Evolutionary conservation across 352 stramenopile species (phyloP).

Genomic region (Phytophthora kernoviae): DNA sequence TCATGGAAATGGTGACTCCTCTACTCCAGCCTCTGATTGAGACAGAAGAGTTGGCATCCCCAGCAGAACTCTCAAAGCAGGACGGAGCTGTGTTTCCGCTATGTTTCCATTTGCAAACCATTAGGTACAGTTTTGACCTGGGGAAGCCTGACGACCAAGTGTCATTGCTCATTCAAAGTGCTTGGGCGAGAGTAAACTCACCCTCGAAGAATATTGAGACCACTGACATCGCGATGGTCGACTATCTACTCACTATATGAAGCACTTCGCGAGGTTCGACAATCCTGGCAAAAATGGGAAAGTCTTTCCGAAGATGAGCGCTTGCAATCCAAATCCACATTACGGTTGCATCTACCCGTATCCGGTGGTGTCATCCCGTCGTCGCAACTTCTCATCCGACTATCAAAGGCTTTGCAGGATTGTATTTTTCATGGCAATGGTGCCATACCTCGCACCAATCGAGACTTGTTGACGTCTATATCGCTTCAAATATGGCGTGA

Average conservation of each 20-base stretch:
- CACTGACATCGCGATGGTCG: slow-evolving; percentile 11
- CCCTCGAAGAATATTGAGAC: neutral
- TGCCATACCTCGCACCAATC: slow-evolving; percentile 25
- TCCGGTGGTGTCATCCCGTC: slow-evolving; percentile 15
- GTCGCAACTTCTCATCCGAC: slow-evolving; percentile 5
- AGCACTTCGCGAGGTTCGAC: slow-evolving; percentile 23
- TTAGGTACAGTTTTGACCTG: slow-evolving; percentile 37
- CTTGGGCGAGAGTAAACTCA: slow-evolving; percentile 12
- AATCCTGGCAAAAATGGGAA: slow-evolving; percentile 22
- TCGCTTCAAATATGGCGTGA: slow-evolving; percentile 52
- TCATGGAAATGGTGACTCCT: slow-evolving; percentile 41
- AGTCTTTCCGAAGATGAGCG: slow-evolving; percentile 19
- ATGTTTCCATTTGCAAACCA: slow-evolving; percentile 35
- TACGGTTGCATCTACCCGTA: slow-evolving; percentile 4
- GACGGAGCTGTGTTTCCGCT: slow-evolving; percentile 29
- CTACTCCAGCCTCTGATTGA: slow-evolving; percentile 22
- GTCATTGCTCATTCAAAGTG: slow-evolving; percentile 26
- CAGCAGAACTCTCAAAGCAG: neutral
- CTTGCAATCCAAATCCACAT: neutral
- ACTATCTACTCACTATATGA: slow-evolving; percentile 32
- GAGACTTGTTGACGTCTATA: slow-evolving; percentile 38
- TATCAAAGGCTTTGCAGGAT: slow-evolving; percentile 30
- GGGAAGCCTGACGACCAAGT: slow-evolving; percentile 21
- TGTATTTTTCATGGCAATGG: slow-evolving; percentile 32
- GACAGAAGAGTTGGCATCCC: neutral